These are phyloP conservation scores for Tricholomella constricta DNA, from an alignment of 768 basidiomycete genomes.

Conservation along the genomic window DNA sequence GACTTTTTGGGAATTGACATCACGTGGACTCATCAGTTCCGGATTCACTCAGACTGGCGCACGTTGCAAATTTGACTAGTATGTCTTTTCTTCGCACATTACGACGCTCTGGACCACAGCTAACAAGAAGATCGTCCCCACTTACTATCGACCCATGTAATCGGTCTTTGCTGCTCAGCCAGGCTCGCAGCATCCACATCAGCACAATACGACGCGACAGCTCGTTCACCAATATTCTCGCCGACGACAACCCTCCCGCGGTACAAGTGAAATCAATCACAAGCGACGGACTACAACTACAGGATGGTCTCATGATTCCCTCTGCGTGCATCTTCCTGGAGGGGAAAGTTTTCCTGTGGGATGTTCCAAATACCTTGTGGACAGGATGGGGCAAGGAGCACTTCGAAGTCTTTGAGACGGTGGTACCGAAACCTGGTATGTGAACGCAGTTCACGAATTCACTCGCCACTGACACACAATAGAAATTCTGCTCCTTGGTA, in stretches of 20 bases:
- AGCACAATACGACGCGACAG: conserved; percentile 21
- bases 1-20: not conserved
- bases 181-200: conserved; percentile 18
- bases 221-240: conserved; percentile 73
- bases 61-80: not conserved
- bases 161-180: not conserved
- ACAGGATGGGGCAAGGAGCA: conserved; percentile 70
- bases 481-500: conserved; percentile 92
- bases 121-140: not conserved
- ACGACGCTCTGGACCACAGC: conserved; percentile 4
- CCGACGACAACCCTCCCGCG: conserved; percentile 64
- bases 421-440: conserved; percentile 86
- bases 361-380: conserved; percentile 69
- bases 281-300: conserved; percentile 62
- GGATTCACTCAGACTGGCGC: too few relatives aligned
- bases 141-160: not conserved
- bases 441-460: not conserved
- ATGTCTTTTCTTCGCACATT: conserved; percentile 14
- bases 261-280: conserved; percentile 74
- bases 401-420: conserved; percentile 79
- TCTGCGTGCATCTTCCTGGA: conserved; percentile 83
- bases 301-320: conserved; percentile 77
- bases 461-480: not conserved
- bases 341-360: conserved; percentile 89
- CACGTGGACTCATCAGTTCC: not conserved